Evolutionary conservation across 768 basidiomycete species (phyloP), one percentile per base, ranked within the genome.

Genomic region (Hygrocybe punicea): DNA sequence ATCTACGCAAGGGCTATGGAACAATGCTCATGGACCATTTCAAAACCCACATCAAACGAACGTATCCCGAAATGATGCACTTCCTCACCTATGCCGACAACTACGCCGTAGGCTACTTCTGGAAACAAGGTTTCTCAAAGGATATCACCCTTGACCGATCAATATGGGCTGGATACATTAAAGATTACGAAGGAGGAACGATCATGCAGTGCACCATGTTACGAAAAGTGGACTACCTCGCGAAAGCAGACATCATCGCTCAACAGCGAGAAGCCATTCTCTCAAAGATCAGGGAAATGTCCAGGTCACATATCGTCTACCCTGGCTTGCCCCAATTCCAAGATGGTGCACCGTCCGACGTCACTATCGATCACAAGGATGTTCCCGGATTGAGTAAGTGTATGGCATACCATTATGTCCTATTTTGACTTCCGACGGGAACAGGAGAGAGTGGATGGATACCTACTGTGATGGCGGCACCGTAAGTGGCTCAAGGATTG

Each of bases 21-120:
- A 91, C 91, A 33, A 93, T 98, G 82, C 80, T 99, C 39, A 99
- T 99, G 96, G 95, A 98, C 69, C 88, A 97, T 70, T 93, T 93
- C 79, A 98, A 98, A 74, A 87, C 89, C 45, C 91, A 98, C 71
- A 87, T 98, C 61, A 85, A 86, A 59, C 78, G 81, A 58, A 82
- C 86, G 9, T 92, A 93, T 67, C 89, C 93, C 0, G 81, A 81
- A 40, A 91, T 98, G 84, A 85, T 88, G 82, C 85, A 97, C 71
- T 98, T 98, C 73, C 78, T 99, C 34, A 98, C 97, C 3, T 99
- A 98, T 67, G 97, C 97, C 47, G 97, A 99, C 73, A 98, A 98
- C 71, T 99, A 93, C 68, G 97, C 97, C 16, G 94, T 98, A 37
- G 96, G 97, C 3, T 99, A 98, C 73, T 98, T 99, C 79, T 93